Evolutionary conservation across 73 alveolate genomes (phyloP).

Genomic region (Durusdinium trenchii): DNA sequence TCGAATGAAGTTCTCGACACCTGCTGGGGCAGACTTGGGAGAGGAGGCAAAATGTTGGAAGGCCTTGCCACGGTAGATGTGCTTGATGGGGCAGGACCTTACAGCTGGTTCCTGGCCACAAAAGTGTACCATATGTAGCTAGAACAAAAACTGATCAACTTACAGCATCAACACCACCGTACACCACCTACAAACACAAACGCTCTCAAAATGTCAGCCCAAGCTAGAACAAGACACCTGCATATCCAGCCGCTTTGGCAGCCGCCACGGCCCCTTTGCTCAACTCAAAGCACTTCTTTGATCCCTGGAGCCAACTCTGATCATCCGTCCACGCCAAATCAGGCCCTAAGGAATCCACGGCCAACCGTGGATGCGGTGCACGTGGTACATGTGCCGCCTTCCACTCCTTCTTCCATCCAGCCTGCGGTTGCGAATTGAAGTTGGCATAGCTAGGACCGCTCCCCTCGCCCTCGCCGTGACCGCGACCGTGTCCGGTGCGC

Average conservation of each 20-base stretch:
- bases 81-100: not conserved
- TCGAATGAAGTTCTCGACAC: not conserved
- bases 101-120: not conserved
- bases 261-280: no score
- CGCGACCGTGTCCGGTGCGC: not conserved
- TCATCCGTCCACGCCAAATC: no score
- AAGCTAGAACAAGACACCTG: no score
- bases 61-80: not conserved
- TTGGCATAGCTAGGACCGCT: not conserved
- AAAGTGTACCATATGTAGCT: not conserved
- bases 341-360: no score
- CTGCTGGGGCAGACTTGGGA: slow-evolving; percentile 17
- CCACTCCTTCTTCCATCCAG: not conserved
- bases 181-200: no score
- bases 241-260: no score
- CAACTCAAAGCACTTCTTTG: no score
- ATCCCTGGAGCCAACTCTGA: no score
- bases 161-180: no score
- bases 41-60: slow-evolving; percentile 20
- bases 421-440: slow-evolving; percentile 37
- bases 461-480: not conserved
- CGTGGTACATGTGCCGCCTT: no score
- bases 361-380: no score
- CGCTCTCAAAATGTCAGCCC: no score
- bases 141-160: not conserved